Evolutionary conservation across 768 basidiomycete genomes (phyloP), one percentile per base, ranked within the genome.

Genomic region (Pleurotus tuoliensis): DNA sequence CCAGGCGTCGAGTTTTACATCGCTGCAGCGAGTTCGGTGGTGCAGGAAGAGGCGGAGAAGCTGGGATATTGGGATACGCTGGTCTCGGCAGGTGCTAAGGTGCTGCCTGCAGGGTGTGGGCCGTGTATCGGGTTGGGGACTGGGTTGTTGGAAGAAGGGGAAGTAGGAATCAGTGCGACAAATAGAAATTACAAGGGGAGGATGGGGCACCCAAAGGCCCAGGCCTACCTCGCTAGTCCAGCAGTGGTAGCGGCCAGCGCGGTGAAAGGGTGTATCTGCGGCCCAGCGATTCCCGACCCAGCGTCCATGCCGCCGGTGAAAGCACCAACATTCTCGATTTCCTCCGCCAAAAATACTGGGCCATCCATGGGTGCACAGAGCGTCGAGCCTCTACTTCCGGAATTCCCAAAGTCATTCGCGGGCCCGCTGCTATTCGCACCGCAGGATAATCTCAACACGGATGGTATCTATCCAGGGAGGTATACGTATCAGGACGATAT

Each of bases 401-500:
- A 87, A 1, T 98, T 99, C 80, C 97, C 97, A 0, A 68, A 82
- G 15, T 71, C 75, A 24, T 97, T 99, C 72, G 71, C 82, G 0
- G 97, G 97, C 1, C 85, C 87, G 0, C 73, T 98, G n/a, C 73
- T 98, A 41, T 99, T 98, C 65, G 82, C 86, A 0, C 97, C 97
- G 0, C 94, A 98, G 66, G 97, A 99, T 70, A 99, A 99, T 67
- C 72, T 99, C 58, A 98, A 95, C 70, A 99, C 97, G 1, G 97
- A 99, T 66, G 97, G 91, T 1, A 93, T 99, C 65, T 99, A 99
- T 74, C 97, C 97, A 0, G 96, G 96, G 16, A 98, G 97, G 71
- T 98, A 97, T 72, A 99, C 96, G 5, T 99, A 99, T 71, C 94
- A 97, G 72, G 97, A 99, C 69, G 97, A 98, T 66, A 97, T 99